Evolutionary conservation across 164 flowering plant species (phyloP).

Genomic region (Liriodendron chinense): DNA sequence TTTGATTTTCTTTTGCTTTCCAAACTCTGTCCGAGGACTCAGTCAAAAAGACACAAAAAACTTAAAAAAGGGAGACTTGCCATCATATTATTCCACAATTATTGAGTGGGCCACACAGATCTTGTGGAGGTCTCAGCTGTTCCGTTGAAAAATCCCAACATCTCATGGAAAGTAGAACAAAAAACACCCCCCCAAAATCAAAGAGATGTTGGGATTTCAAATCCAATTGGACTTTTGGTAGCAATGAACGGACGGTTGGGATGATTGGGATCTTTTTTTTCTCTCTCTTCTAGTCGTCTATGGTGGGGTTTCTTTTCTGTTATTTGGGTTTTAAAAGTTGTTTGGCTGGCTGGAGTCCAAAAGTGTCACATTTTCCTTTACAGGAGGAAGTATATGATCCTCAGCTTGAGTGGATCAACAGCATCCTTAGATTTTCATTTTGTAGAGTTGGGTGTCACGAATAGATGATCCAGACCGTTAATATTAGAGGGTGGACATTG

Average conservation of each 20-base stretch:
- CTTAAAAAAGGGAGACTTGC: background rate
- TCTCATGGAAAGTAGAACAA: background rate
- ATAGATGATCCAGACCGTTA: background rate
- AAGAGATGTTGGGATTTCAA: background rate
- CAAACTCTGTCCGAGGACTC: background rate
- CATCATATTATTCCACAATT: constrained; percentile 11
- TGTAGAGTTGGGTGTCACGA: background rate
- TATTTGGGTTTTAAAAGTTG: constrained; percentile 5
- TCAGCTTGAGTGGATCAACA: background rate
- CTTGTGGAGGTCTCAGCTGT: constrained; percentile 4
- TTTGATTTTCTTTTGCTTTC: constrained; percentile 1
- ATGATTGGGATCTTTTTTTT: background rate
- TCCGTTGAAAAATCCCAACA: constrained; percentile 7
- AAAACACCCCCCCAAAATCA: background rate
- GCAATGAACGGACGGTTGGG: background rate
- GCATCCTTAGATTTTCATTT: too few species aligned
- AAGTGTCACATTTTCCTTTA: background rate
- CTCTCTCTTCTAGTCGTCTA: background rate
- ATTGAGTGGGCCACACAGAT: constrained; percentile 6
- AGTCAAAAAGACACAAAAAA: constrained; percentile 4
- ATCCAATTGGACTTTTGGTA: background rate
- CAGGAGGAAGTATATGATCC: background rate
- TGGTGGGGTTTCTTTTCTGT: background rate
- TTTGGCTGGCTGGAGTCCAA: constrained; percentile 9
- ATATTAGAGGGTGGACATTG: background rate